Conservation (phyloP, 2,329 filamentous ascomycete genomes). For the Dryadomyces quercivorus region DNA sequence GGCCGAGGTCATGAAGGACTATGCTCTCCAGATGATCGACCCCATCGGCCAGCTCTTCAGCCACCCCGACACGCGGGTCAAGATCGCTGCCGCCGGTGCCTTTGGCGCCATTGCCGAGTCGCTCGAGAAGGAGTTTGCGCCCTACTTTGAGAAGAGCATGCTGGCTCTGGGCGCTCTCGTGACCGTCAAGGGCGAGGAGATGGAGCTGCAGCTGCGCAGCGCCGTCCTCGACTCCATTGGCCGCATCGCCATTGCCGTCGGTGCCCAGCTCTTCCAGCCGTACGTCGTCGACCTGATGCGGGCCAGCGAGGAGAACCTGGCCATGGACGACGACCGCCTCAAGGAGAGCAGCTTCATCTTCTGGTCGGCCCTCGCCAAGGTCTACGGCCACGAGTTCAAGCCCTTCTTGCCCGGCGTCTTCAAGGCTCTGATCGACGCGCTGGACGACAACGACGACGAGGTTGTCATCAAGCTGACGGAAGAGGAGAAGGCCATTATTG, state of each 20-base stretch:
- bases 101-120: slow-evolving; percentile 84
- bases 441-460: slow-evolving; percentile 83
- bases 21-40: slow-evolving; percentile 71
- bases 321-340: slow-evolving; percentile 78
- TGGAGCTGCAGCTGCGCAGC: slow-evolving; percentile 80
- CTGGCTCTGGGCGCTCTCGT: slow-evolving; percentile 75
- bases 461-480: slow-evolving; percentile 65
- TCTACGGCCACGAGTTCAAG: slow-evolving; percentile 75
- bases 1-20: slow-evolving; percentile 65
- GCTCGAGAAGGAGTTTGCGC: slow-evolving; percentile 68
- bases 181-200: slow-evolving; percentile 74
- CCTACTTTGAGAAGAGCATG: slow-evolving; percentile 91
- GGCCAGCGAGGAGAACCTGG: slow-evolving; percentile 80
- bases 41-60: slow-evolving; percentile 74
- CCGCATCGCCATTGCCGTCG: slow-evolving; percentile 82
- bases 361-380: slow-evolving; percentile 88
- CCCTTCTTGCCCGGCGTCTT: slow-evolving; percentile 70
- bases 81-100: slow-evolving; percentile 78
- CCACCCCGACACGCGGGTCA: slow-evolving; percentile 79
- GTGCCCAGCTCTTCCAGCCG: slow-evolving; percentile 73
- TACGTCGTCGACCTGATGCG: slow-evolving; percentile 86
- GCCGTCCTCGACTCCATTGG: slow-evolving; percentile 88
- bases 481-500: slow-evolving; percentile 44
- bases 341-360: slow-evolving; percentile 96
- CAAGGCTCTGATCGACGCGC: slow-evolving; percentile 68